phyloP scores from a whole-genome alignment of 306 rosid species.

The Cicer judaicum region DNA sequence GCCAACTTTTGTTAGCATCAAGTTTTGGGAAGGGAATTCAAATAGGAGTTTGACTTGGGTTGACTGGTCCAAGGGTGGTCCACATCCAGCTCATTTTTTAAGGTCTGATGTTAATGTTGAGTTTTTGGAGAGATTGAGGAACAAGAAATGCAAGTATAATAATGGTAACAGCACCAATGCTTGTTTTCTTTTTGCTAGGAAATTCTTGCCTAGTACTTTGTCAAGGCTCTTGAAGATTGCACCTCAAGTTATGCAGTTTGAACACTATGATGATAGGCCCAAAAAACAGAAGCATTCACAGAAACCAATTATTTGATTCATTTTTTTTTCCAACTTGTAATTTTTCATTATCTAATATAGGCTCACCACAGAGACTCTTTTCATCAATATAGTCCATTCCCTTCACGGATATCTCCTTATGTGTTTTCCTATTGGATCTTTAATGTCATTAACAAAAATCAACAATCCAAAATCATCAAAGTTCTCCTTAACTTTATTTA shows the following conservation, averaged over 20 bases:
- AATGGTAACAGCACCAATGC: constrained; percentile 45
- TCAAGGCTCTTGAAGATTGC: constrained; percentile 59
- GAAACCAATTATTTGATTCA: constrained; percentile 36
- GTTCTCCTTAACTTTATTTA: background rate
- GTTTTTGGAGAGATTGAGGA: constrained; percentile 60
- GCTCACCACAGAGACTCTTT: background rate
- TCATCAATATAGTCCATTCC: background rate
- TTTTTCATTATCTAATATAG: background rate
- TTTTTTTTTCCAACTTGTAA: constrained; percentile 37
- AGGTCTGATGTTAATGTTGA: constrained; percentile 57
- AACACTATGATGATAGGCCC: constrained; percentile 4
- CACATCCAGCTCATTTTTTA: constrained; percentile 68
- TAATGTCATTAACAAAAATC: background rate
- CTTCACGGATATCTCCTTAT: background rate
- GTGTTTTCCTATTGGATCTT: constrained; percentile 8
- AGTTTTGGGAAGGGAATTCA: constrained; percentile 58
- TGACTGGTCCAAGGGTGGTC: constrained; percentile 82
- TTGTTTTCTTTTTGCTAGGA: constrained; percentile 78
- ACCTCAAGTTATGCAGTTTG: constrained; percentile 67
- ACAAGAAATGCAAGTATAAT: constrained; percentile 54
- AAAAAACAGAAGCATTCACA: background rate
- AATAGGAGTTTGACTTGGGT: constrained; percentile 83
- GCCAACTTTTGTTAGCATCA: constrained; percentile 68
- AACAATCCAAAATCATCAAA: background rate
- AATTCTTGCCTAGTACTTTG: constrained; percentile 62